Percentiles rank a stretch among this genome's conserved stretches.
Evolutionary conservation across 176 grass and related monocot genomes (phyloP).

Genomic region (Hordeum vulgare): DNA sequence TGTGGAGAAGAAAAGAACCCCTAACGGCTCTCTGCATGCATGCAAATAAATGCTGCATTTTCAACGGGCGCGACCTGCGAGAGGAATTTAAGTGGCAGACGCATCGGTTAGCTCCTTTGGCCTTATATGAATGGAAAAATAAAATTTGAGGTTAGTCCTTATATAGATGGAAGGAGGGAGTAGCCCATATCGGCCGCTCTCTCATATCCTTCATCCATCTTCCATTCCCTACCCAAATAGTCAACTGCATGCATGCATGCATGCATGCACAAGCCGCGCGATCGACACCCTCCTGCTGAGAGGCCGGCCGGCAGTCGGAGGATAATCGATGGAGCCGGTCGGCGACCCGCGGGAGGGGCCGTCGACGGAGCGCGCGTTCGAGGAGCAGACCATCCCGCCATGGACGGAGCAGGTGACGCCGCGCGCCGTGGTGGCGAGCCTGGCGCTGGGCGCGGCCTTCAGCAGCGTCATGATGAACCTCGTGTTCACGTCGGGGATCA

Average conservation of each 20-base stretch:
- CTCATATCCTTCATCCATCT: too few species aligned
- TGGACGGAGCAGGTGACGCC: conserved; percentile 60
- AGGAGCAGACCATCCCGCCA: conserved; percentile 31
- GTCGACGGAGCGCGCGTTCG: conserved; percentile 48
- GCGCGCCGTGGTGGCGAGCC: conserved; percentile 54
- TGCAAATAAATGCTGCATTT: too few species aligned
- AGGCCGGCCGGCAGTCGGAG: not conserved
- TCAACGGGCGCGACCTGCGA: too few species aligned
- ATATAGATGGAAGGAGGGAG: too few species aligned
- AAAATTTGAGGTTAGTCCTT: too few species aligned
- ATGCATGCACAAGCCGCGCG: not conserved
- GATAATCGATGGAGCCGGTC: conserved; percentile 29
- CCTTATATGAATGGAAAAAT: too few species aligned
- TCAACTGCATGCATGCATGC: not conserved
- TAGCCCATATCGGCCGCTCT: too few species aligned
- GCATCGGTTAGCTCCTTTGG: too few species aligned
- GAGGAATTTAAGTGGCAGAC: too few species aligned
- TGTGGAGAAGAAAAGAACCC: too few species aligned
- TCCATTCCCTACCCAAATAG: too few species aligned
- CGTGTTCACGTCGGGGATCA: conserved; percentile 64
- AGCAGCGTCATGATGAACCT: conserved; percentile 77
- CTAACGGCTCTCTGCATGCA: too few species aligned
- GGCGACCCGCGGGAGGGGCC: conserved; percentile 52
- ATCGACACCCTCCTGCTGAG: not conserved
- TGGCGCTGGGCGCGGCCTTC: conserved; percentile 39